A percentile compares a stretch with the other conserved stretches of the same genome.
These are phyloP conservation scores for Agarophyton chilense DNA, from an alignment of 23 red algal genomes.

Conservation along the genomic window DNA sequence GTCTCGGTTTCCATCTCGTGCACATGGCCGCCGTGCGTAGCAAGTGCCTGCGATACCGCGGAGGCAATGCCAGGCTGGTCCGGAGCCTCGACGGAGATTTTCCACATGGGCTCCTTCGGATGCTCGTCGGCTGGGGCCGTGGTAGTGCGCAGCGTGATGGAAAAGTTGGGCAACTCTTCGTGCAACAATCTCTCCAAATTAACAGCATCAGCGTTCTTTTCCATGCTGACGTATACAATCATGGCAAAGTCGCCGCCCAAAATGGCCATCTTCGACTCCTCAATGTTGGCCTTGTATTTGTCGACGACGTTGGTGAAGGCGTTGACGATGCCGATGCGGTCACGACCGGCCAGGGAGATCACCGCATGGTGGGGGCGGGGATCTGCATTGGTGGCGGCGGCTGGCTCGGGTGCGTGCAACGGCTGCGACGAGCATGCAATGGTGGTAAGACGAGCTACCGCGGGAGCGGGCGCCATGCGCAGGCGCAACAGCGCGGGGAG, in stretches of 20 bases:
- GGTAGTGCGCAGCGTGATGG: slow-evolving; percentile 60
- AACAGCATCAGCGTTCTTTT: background rate
- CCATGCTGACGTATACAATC: slow-evolving; percentile 78
- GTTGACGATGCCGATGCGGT: slow-evolving; percentile 76
- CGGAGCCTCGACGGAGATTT: slow-evolving; percentile 81
- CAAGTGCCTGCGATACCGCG: slow-evolving; percentile 73
- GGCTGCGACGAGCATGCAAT: slow-evolving; percentile 10
- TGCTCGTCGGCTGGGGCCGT: background rate
- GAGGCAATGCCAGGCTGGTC: slow-evolving; percentile 83
- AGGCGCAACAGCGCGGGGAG: background rate
- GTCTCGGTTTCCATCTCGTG: slow-evolving; percentile 92
- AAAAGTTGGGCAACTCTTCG: slow-evolving; percentile 70
- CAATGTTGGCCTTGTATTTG: slow-evolving; percentile 78
- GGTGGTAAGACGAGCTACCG: background rate
- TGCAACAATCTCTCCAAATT: slow-evolving; percentile 48
- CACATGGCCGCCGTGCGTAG: slow-evolving; percentile 66
- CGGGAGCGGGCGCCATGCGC: background rate
- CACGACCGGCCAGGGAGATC: slow-evolving; percentile 62
- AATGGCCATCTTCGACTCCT: slow-evolving; percentile 91
- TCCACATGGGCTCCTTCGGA: slow-evolving; percentile 39
- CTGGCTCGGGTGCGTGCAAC: background rate
- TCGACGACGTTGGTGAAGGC: slow-evolving; percentile 53
- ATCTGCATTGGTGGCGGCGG: slow-evolving; percentile 11
- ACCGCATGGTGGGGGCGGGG: slow-evolving; percentile 58
- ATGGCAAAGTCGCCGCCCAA: slow-evolving; percentile 96